Conservation (phyloP, 2,329 filamentous ascomycete species). For the Cordyceps javanica region DNA sequence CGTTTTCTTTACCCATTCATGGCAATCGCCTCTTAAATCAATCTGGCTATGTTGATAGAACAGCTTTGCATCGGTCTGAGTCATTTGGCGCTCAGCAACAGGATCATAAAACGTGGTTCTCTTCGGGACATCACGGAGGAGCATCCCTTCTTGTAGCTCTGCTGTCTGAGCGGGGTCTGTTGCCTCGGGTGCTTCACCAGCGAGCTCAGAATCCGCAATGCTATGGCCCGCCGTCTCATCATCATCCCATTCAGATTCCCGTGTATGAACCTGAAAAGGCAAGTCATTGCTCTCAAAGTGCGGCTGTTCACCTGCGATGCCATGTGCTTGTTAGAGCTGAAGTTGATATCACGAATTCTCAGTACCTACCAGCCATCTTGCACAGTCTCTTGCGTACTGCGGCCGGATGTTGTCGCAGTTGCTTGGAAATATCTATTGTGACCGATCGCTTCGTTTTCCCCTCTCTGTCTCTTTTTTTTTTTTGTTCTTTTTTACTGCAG, state of each 20-base stretch:
- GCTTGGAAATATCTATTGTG: not conserved
- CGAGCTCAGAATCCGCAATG: constrained; percentile 16
- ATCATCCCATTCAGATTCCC: constrained; percentile 17
- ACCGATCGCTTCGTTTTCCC: not conserved
- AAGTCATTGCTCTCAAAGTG: constrained; percentile 11
- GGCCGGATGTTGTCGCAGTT: not conserved
- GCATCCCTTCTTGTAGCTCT: constrained; percentile 48
- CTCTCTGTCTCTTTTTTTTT: not conserved
- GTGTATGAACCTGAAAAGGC: constrained; percentile 16
- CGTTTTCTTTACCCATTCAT: constrained; percentile 35
- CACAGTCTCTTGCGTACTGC: not conserved
- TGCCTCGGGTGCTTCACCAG: constrained; percentile 18
- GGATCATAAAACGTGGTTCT: constrained; percentile 91
- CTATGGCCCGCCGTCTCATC: constrained; percentile 11
- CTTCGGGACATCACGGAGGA: constrained; percentile 53
- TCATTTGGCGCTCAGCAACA: constrained; percentile 88
- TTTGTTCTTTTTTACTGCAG: not conserved
- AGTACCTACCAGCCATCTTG: constrained; percentile 8
- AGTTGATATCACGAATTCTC: not conserved
- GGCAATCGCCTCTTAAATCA: constrained; percentile 38
- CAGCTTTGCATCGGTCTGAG: constrained; percentile 87
- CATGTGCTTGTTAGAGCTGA: not conserved
- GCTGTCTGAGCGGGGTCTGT: constrained; percentile 21
- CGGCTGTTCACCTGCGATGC: not conserved
- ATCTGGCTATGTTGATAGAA: constrained; percentile 89